Evolutionary conservation across 169 alveolate genomes (phyloP).

Genomic region (Plasmodium vinckei): DNA sequence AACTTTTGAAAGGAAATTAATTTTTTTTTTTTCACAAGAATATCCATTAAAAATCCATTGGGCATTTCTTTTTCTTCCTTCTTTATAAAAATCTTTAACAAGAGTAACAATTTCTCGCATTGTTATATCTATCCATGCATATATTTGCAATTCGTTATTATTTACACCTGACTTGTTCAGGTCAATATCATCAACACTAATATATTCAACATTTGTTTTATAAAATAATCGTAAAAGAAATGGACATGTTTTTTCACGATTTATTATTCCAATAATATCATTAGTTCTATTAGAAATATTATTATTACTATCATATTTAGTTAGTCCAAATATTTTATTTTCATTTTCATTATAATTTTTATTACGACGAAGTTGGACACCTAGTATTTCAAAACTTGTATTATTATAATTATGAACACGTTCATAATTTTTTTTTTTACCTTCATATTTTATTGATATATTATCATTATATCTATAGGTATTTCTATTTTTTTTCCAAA

Average conservation of each 20-base stretch:
- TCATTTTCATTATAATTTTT: background rate
- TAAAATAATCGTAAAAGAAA: constrained; percentile 66
- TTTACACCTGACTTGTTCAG: background rate
- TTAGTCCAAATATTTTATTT: background rate
- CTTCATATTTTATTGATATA: too few species aligned
- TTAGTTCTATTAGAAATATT: background rate
- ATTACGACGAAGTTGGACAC: background rate
- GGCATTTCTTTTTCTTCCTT: constrained; percentile 72
- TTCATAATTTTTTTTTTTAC: too few species aligned
- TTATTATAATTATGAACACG: too few species aligned
- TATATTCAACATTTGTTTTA: constrained; percentile 28
- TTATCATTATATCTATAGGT: too few species aligned
- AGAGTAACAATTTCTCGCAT: constrained; percentile 74
- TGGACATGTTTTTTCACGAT: constrained; percentile 65
- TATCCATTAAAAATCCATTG: constrained; percentile 60
- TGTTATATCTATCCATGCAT: constrained; percentile 73
- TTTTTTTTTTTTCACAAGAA: constrained; percentile 26
- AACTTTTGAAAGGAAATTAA: constrained; percentile 36
- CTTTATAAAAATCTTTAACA: constrained; percentile 72
- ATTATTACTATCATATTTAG: background rate
- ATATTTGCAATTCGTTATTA: constrained; percentile 62
- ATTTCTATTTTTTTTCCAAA: too few species aligned
- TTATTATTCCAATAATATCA: constrained; percentile 25
- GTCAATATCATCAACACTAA: constrained; percentile 26
- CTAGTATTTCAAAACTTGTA: too few species aligned